Evolutionary conservation across 768 basidiomycete genomes (phyloP), one percentile per base, ranked within the genome.

Genomic region (Cyathus striatus): DNA sequence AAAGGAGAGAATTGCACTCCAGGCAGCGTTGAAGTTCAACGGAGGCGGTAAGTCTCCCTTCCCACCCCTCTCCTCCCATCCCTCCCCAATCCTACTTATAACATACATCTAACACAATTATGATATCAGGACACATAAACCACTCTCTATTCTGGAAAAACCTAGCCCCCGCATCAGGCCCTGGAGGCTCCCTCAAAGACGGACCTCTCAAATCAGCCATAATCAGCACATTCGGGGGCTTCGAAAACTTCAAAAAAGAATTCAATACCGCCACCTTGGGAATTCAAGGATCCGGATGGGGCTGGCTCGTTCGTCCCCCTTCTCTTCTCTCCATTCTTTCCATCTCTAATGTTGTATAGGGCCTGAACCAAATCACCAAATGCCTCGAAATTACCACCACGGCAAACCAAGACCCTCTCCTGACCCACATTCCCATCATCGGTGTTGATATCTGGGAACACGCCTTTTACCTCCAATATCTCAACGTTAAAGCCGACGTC

Each of bases 141-240:
- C 90, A 92, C 72, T 87, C 91, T 41, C 81, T 94, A 45, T 97
- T 97, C 78, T 96, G 94, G 94, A 86, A 79, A 69, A 94, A 93
- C 73, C 75, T 96, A 43, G 83, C 90, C 3, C 88, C 88, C 1
- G 55, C 78, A 20, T 60, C 68, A 3, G 83, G 83, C 20, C 58
- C 51, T 27, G 86, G 86, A 12, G 86, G 84, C 38, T 58, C 57
- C 5, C 69, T 87, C 55, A 65, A 64, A 25, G 70, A 75, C 3
- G 87, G 87, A 16, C 71, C 78, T 12, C 72, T 92, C 57, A 88
- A 83, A 64, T 47, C 63, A 0, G 81, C 84, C 35, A 81, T 95
- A 53, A 59, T 61, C 5, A 52, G 68, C 16, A 59, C 70, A 23
- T 97, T 83, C 52, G 90, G 90, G 41, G 69, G 73, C 45, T 52